A percentile compares a stretch with the other conserved stretches of the same genome.
These are phyloP conservation scores for Chytriomyces sp. DNA, from an alignment of 192 early-diverging fungal genomes.

Conservation along the genomic window DNA sequence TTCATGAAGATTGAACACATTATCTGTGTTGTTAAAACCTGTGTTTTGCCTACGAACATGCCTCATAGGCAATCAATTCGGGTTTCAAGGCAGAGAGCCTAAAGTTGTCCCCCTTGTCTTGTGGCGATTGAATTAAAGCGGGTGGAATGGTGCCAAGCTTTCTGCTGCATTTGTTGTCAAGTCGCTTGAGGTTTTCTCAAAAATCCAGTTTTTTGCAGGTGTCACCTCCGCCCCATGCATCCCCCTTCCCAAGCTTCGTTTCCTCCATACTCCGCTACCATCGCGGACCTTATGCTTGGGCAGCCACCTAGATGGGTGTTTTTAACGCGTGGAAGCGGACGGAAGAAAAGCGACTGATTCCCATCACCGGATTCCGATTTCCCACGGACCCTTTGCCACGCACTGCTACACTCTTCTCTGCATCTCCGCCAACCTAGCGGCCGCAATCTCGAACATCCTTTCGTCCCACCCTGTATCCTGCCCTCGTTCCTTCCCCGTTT, in stretches of 20 bases:
- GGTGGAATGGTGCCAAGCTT: background rate
- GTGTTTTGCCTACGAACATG: too few relatives aligned
- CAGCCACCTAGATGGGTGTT: background rate
- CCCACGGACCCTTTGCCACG: background rate
- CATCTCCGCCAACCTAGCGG: background rate
- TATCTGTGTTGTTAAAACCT: too few relatives aligned
- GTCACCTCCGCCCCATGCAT: background rate
- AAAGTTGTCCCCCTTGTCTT: background rate
- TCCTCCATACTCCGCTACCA: background rate
- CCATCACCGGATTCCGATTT: background rate
- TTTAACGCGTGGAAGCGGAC: background rate
- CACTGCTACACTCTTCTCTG: too few relatives aligned
- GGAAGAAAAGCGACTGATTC: background rate
- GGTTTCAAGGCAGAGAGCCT: background rate
- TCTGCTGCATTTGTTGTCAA: background rate
- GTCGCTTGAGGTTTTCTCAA: background rate
- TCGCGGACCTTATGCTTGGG: background rate
- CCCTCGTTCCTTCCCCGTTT: background rate
- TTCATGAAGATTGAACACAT: constrained; percentile 49
- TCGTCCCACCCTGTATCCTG: background rate
- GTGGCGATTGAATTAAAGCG: background rate
- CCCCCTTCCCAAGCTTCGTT: background rate
- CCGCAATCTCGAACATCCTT: background rate
- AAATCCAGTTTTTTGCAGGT: background rate
- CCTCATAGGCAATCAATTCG: constrained; percentile 38